Evolutionary conservation across 2,329 filamentous ascomycete genomes (phyloP), one percentile per base, ranked within the genome.

Genomic region (Sphaerostilbella broomeana): DNA sequence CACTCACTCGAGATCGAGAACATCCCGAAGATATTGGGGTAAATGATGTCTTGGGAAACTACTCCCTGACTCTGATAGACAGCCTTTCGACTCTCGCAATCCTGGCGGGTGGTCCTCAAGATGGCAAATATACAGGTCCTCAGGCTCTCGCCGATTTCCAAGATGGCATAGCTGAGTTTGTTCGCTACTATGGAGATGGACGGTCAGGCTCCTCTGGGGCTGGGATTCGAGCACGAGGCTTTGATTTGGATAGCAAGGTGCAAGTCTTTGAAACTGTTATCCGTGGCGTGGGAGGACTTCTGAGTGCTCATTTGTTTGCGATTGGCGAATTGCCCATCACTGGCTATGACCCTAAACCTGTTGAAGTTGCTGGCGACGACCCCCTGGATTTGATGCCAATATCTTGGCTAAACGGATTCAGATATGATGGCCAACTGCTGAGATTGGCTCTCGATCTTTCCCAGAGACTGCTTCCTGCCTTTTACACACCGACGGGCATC

Each of bases 181-280:
- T 95, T 3, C 69, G 78, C 48, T 70, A 92, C 51, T 97, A 95
- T 59, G 90, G 90, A 4, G 89, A 95, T 61, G 90, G 89, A 2
- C 79, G 79, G 20, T 63, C 70, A 7, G 82, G 84, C 3, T 69
- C 75, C 11, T 71, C 72, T 5, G 86, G 85, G 6, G 72, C 77
- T 54, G 90, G 90, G 4, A 69, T 74, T 42, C 73, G 87, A 47
- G 80, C 81, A 4, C 75, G 79, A 39, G 92, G 88, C 0, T 98
- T 98, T 54, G 87, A 98, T 60, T 69, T 95, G 27, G 90, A 98
- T 62, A 95, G 89, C 67, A 98, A 97, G 63, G 92, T 98, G 2
- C 90, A 98, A 64, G 87, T 98, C 26, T 98, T 98, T 56, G 92
- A 98, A 67, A 97, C 90, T 1, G 90, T 95, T 24, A 98, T 98